These are phyloP conservation scores for Podaxis rugospora DNA, from an alignment of 768 basidiomycete genomes.

Conservation along the genomic window DNA sequence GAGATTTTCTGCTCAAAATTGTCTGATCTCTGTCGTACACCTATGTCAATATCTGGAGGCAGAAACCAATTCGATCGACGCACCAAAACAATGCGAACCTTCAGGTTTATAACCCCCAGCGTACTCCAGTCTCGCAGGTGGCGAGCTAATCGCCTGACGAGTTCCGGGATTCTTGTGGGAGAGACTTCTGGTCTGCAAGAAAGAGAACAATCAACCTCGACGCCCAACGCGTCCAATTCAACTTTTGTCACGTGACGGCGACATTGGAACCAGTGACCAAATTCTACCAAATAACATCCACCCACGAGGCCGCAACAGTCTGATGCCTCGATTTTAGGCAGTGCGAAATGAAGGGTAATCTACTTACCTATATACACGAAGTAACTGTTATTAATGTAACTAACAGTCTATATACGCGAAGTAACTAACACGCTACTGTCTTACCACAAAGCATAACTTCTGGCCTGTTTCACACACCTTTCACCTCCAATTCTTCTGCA, in stretches of 20 bases:
- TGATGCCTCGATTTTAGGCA: background rate
- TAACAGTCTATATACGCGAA: no score
- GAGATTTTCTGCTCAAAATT: background rate
- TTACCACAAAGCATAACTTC: no score
- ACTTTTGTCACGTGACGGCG: conserved; percentile 6
- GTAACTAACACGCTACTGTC: no score
- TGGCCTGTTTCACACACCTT: no score
- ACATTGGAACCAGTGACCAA: background rate
- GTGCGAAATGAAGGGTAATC: no score
- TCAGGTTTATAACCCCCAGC: background rate
- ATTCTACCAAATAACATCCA: background rate
- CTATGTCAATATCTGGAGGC: background rate
- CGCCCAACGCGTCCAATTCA: conserved; percentile 9
- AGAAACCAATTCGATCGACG: background rate
- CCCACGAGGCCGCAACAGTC: background rate
- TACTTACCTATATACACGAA: no score
- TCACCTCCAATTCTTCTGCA: no score
- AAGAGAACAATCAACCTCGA: conserved; percentile 4
- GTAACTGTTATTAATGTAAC: no score
- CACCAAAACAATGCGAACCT: background rate
- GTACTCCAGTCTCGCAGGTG: conserved; percentile 4
- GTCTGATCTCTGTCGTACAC: background rate
- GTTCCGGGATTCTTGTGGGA: background rate
- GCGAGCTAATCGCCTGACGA: conserved; percentile 4
- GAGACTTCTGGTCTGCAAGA: background rate